A percentile compares a stretch with the other conserved stretches of the same genome.
Evolutionary conservation across 495 filamentous ascomycete species (phyloP).

Genomic region (Neurospora sp.): DNA sequence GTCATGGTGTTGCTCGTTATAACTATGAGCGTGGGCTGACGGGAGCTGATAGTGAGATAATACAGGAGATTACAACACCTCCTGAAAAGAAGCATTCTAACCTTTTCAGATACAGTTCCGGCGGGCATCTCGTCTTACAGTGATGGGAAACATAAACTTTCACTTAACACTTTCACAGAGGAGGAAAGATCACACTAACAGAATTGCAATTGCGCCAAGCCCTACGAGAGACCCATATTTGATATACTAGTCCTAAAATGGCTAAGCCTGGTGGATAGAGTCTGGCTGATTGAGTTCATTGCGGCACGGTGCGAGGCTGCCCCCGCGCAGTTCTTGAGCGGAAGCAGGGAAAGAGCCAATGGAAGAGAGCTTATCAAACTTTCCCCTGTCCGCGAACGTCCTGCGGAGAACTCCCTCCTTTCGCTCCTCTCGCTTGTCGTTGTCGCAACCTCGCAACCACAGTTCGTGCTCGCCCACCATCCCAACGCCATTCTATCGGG

Average conservation of each 20-base stretch:
- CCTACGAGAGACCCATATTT: not conserved
- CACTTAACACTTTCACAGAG: not conserved
- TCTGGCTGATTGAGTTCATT: not conserved
- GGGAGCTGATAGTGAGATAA: not conserved
- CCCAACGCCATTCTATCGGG: not conserved
- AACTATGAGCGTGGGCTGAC: not conserved
- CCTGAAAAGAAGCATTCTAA: not conserved
- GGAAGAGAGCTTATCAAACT: not conserved
- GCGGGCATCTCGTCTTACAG: not conserved
- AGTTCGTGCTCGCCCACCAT: not conserved
- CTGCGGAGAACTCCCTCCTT: not conserved
- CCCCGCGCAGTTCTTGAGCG: not conserved
- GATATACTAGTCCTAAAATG: not conserved
- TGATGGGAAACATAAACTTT: not conserved
- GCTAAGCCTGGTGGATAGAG: not conserved
- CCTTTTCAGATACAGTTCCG: not conserved
- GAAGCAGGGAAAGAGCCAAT: not conserved
- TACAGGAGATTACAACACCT: not conserved
- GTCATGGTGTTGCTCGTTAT: not conserved
- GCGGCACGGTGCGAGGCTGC: not conserved
- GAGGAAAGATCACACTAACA: not conserved
- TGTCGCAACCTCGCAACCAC: not conserved
- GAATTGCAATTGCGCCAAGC: not conserved
- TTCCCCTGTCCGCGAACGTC: not conserved
- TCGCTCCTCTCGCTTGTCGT: not conserved